Base-by-base conservation (phyloP, 2,329 filamentous ascomycete species). In the Alternaria atra region DNA sequence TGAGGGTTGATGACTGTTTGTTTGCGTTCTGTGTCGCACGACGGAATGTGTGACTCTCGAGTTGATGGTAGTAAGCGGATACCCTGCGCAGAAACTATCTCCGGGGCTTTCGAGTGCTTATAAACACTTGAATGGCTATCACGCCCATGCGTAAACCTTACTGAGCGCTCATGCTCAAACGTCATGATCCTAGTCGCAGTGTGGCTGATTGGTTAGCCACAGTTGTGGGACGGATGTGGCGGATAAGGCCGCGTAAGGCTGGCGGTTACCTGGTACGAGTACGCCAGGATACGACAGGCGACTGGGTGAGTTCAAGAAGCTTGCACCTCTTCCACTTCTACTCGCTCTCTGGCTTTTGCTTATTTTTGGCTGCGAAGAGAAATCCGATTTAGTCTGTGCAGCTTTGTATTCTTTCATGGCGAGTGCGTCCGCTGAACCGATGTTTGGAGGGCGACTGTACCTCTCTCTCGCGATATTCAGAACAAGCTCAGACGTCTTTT, bases 161-260 rank as follows among this genome's bases (percentile, higher is more conserved):
- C 35, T 52, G 50, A 50, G 30, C 39, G 35, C 50, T 17, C 30
- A 37, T 44, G 43, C 17, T 25, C 25, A 37, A 30, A 48, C 34
- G 43, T 34, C 53, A 55, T 55, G 43, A 30, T 50, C 53, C 32
- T 25, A 6, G 42, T 35, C 12, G 6, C 9, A 7, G 7, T 20
- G 25, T 29, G 32, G 32, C 25, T 55, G 43, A 55, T 55, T 55
- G 53, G 53, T 12, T 23, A 55, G 43, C 53, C 43, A 55, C 53
- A 40, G 43, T 48, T 42, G 53, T 43, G 43, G 53, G 20, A 15
- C 12, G 13, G 43, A 30, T 32, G 5, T 48, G 25, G 23, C 42
- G 32, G 23, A 17, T n/a, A 10, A 17, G 32, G 50, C 23, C 53
- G 17, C 53, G 53, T 55, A 40, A 54, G 29, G 20, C 15, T 39